These are phyloP conservation scores for Pyrus hybrid DNA, from an alignment of 331 rosid species.

Conservation along the genomic window DNA sequence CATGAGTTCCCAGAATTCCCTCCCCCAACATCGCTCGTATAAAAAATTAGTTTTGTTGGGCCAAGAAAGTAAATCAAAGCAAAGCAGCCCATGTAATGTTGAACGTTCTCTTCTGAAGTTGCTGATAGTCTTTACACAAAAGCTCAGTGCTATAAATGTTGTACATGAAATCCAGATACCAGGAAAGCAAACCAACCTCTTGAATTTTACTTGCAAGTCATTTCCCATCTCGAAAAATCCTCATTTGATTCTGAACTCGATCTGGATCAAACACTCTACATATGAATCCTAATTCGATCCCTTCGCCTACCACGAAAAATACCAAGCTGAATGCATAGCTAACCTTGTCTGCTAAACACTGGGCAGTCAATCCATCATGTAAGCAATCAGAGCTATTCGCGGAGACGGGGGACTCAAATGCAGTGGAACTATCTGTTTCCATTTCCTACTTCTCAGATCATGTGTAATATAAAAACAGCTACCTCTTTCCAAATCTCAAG, in stretches of 20 bases:
- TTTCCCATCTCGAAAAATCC: conserved; percentile 16
- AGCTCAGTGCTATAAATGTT: conserved; percentile 18
- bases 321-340: conserved; percentile 9
- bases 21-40: too few relatives aligned
- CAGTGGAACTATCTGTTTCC: conserved; percentile 14
- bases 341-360: conserved; percentile 3
- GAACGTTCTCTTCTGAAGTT: neutral
- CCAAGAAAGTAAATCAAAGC: conserved; percentile 1
- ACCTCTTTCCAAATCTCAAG: conserved; percentile 68
- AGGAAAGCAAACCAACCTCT: conserved; percentile 18
- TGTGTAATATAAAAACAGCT: conserved; percentile 14
- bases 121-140: conserved; percentile 3
- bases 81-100: conserved; percentile 5
- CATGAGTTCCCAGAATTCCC: neutral
- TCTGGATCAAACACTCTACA: conserved; percentile 14
- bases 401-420: conserved; percentile 4
- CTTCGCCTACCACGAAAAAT: neutral
- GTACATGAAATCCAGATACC: conserved; percentile 22
- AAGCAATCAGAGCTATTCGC: conserved; percentile 9
- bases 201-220: conserved; percentile 2
- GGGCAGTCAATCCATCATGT: conserved; percentile 9
- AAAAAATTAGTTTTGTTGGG: neutral
- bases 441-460: conserved; percentile 26
- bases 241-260: conserved; percentile 19
- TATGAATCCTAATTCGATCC: conserved; percentile 9